Evolutionary conservation across 805 yeast genomes (phyloP).

Genomic region (Ogataea allantospora): DNA sequence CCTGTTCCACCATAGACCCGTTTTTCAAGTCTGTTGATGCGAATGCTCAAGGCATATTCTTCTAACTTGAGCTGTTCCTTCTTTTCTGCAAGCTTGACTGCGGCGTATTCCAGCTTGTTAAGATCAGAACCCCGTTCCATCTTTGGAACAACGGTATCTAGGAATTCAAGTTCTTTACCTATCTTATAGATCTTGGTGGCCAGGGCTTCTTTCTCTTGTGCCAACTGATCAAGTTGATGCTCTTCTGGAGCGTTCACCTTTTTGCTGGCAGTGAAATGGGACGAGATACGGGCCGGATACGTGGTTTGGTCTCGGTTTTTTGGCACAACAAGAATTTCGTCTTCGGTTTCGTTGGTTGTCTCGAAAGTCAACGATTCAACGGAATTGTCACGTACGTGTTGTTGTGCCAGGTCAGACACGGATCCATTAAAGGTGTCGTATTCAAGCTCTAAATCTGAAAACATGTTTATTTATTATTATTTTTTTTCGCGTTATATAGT

Average conservation of each 20-base stretch:
- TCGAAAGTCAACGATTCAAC: slow-evolving; percentile 21
- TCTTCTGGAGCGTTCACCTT: slow-evolving; percentile 14
- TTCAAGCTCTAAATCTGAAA: slow-evolving; percentile 30
- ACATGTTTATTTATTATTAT: slow-evolving; percentile 10
- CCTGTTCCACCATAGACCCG: slow-evolving; percentile 31
- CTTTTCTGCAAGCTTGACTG: slow-evolving; percentile 29
- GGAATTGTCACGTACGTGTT: slow-evolving; percentile 9
- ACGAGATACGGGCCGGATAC: slow-evolving; percentile 22
- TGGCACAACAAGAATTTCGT: slow-evolving; percentile 13
- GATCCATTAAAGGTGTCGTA: slow-evolving; percentile 35
- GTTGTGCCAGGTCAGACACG: slow-evolving; percentile 28
- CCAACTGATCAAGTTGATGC: slow-evolving; percentile 20
- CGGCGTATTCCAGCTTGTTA: slow-evolving; percentile 30
- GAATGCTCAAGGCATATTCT: slow-evolving; percentile 31
- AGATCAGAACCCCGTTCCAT: slow-evolving; percentile 18
- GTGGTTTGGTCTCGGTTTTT: slow-evolving; percentile 20
- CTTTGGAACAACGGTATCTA: slow-evolving; percentile 29
- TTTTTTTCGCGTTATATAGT: slow-evolving; percentile 11
- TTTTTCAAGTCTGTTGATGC: slow-evolving; percentile 27
- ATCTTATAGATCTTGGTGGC: slow-evolving; percentile 27
- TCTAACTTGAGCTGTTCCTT: slow-evolving; percentile 29
- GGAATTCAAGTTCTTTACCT: slow-evolving; percentile 31
- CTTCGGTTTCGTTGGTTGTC: slow-evolving; percentile 25
- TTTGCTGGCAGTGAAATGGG: slow-evolving; percentile 28
- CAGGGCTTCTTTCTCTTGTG: slow-evolving; percentile 18